phyloP scores from a whole-genome alignment of 257 asterid species.

The Lycium barbarum region DNA sequence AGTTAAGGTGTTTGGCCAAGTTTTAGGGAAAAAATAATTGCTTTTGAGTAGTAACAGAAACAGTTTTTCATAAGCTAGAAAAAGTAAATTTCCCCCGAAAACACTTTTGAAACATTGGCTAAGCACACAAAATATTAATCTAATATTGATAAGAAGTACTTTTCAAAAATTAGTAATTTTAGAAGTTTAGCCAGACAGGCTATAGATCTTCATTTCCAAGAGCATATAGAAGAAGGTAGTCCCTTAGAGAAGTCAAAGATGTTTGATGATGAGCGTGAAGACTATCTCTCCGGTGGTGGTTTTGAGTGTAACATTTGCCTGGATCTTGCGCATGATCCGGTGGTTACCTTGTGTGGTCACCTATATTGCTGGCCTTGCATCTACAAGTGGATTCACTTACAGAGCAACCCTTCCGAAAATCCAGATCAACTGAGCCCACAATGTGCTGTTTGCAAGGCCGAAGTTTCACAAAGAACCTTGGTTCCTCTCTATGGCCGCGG shows the following conservation, averaged over 20 bases:
- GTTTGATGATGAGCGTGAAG: conserved; percentile 39
- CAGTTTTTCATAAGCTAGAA: too few species aligned
- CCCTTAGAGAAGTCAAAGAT: conserved; percentile 45
- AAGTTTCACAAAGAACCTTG: conserved; percentile 58
- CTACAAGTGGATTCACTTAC: conserved; percentile 69
- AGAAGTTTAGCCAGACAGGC: background rate
- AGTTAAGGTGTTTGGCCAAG: too few species aligned
- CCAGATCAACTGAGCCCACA: conserved; percentile 45
- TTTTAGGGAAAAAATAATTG: too few species aligned
- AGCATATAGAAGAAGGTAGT: background rate
- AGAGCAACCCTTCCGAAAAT: conserved; percentile 36
- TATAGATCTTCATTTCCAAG: background rate
- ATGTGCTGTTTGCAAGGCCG: conserved; percentile 78
- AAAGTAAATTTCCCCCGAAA: too few species aligned
- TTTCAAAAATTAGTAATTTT: too few species aligned
- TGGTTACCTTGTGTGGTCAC: conserved; percentile 83
- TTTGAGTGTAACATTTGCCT: conserved; percentile 85
- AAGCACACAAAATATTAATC: too few species aligned
- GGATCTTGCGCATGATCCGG: conserved; percentile 71
- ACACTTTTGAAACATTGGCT: too few species aligned
- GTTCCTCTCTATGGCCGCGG: conserved; percentile 81
- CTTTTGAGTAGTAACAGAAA: too few species aligned
- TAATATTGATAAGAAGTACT: too few species aligned
- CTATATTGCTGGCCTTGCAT: conserved; percentile 92
- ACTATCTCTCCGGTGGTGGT: conserved; percentile 46